Evolutionary conservation across 2,329 filamentous ascomycete genomes (phyloP).

Genomic region (Colletotrichum sp.): DNA sequence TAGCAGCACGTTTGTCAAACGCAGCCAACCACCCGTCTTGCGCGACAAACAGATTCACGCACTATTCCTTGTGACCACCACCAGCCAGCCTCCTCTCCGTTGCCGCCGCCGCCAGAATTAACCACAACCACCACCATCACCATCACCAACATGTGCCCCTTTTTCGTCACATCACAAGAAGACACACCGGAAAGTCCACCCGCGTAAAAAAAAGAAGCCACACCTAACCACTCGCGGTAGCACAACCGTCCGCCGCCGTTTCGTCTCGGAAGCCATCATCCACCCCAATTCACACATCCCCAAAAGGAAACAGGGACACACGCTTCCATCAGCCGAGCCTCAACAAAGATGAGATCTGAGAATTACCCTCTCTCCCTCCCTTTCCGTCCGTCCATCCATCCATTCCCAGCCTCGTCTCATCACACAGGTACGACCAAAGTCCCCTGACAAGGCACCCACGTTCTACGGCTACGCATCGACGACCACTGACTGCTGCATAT

Average conservation of each 20-base stretch:
- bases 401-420: neutral
- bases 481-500: neutral
- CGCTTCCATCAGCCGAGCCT: neutral
- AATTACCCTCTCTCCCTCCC: neutral
- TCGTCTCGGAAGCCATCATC: constrained; percentile 1
- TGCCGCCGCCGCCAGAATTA: neutral
- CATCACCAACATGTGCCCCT: neutral
- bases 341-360: neutral
- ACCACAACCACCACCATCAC: neutral
- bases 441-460: neutral
- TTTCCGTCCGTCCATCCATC: neutral
- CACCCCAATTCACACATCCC: neutral
- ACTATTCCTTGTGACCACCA: neutral
- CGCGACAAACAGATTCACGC: neutral
- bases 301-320: neutral
- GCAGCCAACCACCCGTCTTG: neutral
- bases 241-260: neutral
- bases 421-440: neutral
- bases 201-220: neutral
- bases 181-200: neutral
- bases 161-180: neutral
- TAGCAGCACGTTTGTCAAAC: neutral
- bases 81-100: neutral
- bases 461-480: neutral
- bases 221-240: neutral